These are phyloP conservation scores for Collybia sordida DNA, from an alignment of 768 basidiomycete species.

Conservation along the genomic window DNA sequence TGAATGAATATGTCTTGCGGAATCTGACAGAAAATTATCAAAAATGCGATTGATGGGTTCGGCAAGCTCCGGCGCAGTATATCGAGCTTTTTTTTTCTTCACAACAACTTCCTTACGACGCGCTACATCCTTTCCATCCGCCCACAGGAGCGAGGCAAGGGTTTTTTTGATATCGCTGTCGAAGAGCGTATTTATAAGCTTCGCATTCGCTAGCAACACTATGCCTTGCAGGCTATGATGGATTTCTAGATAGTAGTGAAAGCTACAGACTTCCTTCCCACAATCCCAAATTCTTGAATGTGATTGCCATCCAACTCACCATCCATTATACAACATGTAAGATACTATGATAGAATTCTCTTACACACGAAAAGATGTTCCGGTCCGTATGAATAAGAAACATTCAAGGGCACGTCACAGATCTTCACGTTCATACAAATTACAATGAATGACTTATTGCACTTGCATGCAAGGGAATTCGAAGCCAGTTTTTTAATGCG, in stretches of 20 bases:
- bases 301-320: no score
- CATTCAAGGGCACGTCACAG: no score
- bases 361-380: no score
- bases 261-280: constrained; percentile 44
- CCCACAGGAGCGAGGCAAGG: constrained; percentile 29
- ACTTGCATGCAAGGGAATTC: neutral
- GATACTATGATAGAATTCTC: no score
- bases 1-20: no score
- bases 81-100: no score
- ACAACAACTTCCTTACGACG: constrained; percentile 11
- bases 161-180: constrained; percentile 33
- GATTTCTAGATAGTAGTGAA: constrained; percentile 76
- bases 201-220: constrained; percentile 79
- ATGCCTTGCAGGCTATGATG: constrained; percentile 59
- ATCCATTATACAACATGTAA: neutral
- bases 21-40: no score
- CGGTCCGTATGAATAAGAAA: no score
- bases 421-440: no score
- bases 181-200: constrained; percentile 47
- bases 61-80: no score
- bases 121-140: constrained; percentile 20
- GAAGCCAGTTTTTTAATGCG: neutral
- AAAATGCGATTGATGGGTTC: no score
- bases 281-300: neutral
- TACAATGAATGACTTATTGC: no score